Base-by-base conservation (phyloP, 1,284 basidiomycete species). In the Lentinula novae-zelandiae region DNA sequence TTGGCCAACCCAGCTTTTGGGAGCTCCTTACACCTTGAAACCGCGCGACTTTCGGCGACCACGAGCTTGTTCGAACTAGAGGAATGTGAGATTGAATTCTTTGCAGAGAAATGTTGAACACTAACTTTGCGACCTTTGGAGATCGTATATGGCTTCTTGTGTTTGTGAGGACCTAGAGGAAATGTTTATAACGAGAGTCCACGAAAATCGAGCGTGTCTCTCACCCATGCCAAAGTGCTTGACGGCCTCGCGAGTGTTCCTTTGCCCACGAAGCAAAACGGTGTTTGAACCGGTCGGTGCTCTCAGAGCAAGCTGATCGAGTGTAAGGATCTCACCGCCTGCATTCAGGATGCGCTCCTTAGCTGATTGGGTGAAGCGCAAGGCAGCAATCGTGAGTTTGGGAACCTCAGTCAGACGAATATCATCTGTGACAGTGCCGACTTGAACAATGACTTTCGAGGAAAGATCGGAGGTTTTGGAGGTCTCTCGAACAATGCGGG, bases 241-340 rank as follows among this genome's bases (percentile, higher is more conserved):
- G 80, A 93, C 88, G 54, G 96, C 92, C 79, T 98, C 96, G 67
- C 97, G 88, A 63, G 91, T 84, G 77, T 89, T 97, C 86, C 92
- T 92, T 80, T 92, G 90, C 68, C 96, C 97, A 66, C 95, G 84
- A 69, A 97, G 79, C 68, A 99, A 80, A 66, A 99, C 84, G 58
- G 96, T 98, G 87, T 98, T 98, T 67, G 92, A 84, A 67, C 97
- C 96, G 60, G 93, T 98, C 44, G 96, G 96, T 63, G 95, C 87
- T 66, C 96, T 89, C 67, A 95, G 78, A 60, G 96, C 96, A 67
- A 99, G 92, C 79, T 98, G 96, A 78, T 99, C 96, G 69, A 99
- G 86, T 66, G 97, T 99, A 69, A 99, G 75, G 66, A 82, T 85
- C 81, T 99, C 96, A 73, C 96, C 96, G 69, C 96, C 96, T 61